phyloP scores from a whole-genome alignment of 2,329 filamentous ascomycete species.

The Xylariaceae sp. region DNA sequence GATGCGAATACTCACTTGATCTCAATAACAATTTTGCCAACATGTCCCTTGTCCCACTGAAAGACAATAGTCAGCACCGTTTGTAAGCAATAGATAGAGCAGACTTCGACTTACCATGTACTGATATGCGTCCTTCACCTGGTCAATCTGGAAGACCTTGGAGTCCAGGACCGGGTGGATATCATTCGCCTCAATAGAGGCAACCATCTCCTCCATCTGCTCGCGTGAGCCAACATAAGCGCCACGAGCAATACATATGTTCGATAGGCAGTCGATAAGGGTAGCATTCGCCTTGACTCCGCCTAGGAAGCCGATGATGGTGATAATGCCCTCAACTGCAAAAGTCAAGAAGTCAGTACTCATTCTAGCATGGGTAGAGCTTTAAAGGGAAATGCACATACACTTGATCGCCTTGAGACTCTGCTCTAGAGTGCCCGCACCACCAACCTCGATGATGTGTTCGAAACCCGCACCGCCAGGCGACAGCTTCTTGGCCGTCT shows the following conservation, averaged over 20 bases:
- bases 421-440: conserved; percentile 41
- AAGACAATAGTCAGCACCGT: background rate
- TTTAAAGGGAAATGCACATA: background rate
- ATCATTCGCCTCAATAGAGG: conserved; percentile 38
- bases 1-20: conserved; percentile 29
- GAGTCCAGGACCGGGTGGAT: conserved; percentile 40
- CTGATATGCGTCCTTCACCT: conserved; percentile 44
- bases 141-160: conserved; percentile 35
- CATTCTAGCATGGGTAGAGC: background rate
- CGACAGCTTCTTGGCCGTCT: conserved; percentile 39
- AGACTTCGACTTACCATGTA: conserved; percentile 41
- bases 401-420: conserved; percentile 41
- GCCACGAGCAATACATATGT: conserved; percentile 38
- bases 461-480: conserved; percentile 43
- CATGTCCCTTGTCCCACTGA: conserved; percentile 48
- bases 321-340: conserved; percentile 44
- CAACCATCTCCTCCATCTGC: conserved; percentile 42
- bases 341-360: background rate
- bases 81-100: background rate
- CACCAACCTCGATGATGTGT: conserved; percentile 47
- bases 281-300: conserved; percentile 43
- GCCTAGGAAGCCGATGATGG: conserved; percentile 40
- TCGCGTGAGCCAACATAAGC: conserved; percentile 38
- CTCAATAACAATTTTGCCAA: conserved; percentile 52
- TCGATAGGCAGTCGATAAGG: conserved; percentile 47